Conservation (phyloP, 1,284 basidiomycete genomes). For the Melampsora americana region DNA sequence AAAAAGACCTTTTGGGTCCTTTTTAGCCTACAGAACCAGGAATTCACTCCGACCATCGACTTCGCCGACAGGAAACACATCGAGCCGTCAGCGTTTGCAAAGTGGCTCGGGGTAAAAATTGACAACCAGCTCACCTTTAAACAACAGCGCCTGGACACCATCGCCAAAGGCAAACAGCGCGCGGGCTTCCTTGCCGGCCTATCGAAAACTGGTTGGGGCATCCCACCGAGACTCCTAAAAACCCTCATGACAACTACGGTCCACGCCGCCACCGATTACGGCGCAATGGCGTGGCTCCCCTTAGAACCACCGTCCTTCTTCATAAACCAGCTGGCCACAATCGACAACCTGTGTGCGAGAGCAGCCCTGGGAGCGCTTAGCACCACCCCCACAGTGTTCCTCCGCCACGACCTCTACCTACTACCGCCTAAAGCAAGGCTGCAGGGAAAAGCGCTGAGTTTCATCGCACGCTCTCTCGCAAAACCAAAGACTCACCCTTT, state of each 20-base stretch:
- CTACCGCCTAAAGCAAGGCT: neutral
- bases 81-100: no score
- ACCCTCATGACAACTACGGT: neutral
- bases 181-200: no score
- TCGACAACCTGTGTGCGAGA: neutral
- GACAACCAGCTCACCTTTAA: no score
- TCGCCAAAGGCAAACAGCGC: no score
- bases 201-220: no score
- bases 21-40: no score
- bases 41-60: no score
- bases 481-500: neutral
- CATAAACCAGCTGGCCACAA: neutral
- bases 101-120: no score
- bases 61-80: no score
- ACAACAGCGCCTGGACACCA: no score
- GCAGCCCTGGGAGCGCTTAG: neutral
- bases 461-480: neutral
- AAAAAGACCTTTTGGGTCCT: no score
- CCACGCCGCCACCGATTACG: neutral
- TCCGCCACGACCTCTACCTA: neutral
- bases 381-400: neutral
- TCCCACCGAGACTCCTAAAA: no score
- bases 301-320: neutral
- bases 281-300: neutral
- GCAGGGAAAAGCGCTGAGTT: neutral